Percentiles rank a stretch among this genome's conserved stretches.
Evolutionary conservation across 225 moss, liverwort and hornwort species (phyloP).

Genomic region (Physcomitrellopsis africana): DNA sequence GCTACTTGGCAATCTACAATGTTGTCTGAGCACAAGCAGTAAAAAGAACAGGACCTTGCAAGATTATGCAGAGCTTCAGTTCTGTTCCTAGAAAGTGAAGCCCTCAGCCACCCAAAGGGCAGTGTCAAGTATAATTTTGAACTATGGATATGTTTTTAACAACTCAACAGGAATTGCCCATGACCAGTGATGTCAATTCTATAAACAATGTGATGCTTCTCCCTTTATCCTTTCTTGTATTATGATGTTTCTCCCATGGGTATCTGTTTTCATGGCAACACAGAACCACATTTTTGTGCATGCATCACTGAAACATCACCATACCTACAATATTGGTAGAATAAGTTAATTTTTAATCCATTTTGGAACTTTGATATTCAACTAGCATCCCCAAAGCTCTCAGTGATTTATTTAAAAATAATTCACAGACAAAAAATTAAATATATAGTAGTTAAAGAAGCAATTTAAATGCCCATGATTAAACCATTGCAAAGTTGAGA

Average conservation of each 20-base stretch:
- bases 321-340: neutral
- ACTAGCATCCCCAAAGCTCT: neutral
- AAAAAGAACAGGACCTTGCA: no score
- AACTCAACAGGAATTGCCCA: slow-evolving; percentile 78
- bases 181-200: slow-evolving; percentile 92
- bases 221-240: slow-evolving; percentile 72
- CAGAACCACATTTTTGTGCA: slow-evolving; percentile 76
- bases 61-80: no score
- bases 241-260: slow-evolving; percentile 90
- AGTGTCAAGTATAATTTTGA: neutral
- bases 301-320: neutral
- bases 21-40: no score
- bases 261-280: slow-evolving; percentile 84
- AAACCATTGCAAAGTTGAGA: no score
- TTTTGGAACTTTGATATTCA: neutral
- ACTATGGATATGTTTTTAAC: neutral
- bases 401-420: no score
- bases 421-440: no score
- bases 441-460: no score
- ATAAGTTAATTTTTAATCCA: no score
- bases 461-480: no score
- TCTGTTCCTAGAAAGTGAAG: neutral
- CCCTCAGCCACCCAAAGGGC: neutral
- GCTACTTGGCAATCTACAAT: no score
- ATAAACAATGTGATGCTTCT: slow-evolving; percentile 98